These are phyloP conservation scores for Phaseolus coccineus DNA, from an alignment of 331 rosid species.

Conservation along the genomic window DNA sequence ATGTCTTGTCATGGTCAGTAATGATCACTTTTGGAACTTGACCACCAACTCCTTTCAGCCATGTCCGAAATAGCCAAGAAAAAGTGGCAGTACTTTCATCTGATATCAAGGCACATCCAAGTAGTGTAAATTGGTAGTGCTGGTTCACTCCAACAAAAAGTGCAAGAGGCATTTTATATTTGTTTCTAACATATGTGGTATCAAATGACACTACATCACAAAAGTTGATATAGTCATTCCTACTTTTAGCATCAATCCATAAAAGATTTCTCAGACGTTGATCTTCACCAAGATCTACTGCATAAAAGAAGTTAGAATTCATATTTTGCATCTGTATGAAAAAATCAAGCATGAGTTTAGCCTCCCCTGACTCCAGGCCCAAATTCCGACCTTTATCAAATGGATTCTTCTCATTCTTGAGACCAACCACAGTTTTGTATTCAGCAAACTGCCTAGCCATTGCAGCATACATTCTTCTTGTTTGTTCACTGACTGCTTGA, in stretches of 20 bases:
- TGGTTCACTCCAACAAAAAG: constrained; percentile 96
- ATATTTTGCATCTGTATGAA: constrained; percentile 78
- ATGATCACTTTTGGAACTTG: constrained; percentile 86
- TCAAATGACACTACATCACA: constrained; percentile 89
- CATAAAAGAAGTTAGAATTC: constrained; percentile 88
- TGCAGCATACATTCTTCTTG: constrained; percentile 95
- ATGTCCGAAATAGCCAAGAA: constrained; percentile 79
- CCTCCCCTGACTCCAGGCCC: constrained; percentile 83
- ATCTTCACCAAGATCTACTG: constrained; percentile 88
- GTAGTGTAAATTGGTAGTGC: constrained; percentile 87
- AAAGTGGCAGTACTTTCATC: constrained; percentile 76
- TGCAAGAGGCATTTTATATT: constrained; percentile 93
- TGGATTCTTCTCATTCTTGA: constrained; percentile 81
- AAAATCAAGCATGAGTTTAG: constrained; percentile 73
- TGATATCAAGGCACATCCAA: constrained; percentile 93
- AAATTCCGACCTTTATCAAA: constrained; percentile 82
- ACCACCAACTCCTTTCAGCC: constrained; percentile 95
- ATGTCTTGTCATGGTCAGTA: constrained; percentile 80
- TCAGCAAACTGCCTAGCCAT: constrained; percentile 99
- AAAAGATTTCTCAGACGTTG: constrained; percentile 79
- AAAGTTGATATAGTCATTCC: constrained; percentile 85
- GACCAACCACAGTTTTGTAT: constrained; percentile 89
- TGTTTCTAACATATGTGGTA: constrained; percentile 81
- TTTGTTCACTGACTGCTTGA: constrained; percentile 98
- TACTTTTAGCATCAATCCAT: constrained; percentile 95